Conservation (phyloP, 176 grass and related monocot genomes). For the Oryza nivara region DNA sequence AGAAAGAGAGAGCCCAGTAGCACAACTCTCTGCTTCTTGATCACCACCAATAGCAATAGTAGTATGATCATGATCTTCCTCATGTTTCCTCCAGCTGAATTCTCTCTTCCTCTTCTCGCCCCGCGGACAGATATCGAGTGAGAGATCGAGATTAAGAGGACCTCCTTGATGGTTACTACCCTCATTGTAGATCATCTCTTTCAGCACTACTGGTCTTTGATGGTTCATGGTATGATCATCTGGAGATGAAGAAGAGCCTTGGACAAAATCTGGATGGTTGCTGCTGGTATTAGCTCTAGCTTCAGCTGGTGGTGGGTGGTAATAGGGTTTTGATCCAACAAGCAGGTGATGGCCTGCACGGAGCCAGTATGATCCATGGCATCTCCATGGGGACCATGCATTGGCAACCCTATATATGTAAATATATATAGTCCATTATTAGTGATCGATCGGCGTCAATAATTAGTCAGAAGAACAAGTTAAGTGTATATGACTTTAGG, state of each 20-base stretch:
- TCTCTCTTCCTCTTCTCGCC: slow-evolving; percentile 13
- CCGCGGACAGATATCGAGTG: slow-evolving; percentile 11
- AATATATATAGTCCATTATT: background rate
- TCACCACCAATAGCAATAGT: background rate
- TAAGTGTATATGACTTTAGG: too few relatives aligned
- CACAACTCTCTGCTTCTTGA: slow-evolving; percentile 24
- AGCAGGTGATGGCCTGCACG: slow-evolving; percentile 23
- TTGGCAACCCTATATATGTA: slow-evolving; percentile 25
- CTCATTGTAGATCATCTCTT: background rate
- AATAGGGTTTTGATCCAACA: slow-evolving; percentile 35
- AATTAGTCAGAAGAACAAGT: background rate
- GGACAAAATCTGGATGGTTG: background rate
- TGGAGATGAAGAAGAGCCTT: slow-evolving; percentile 5
- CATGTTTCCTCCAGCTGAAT: background rate
- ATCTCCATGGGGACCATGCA: slow-evolving; percentile 42
- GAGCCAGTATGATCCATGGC: slow-evolving; percentile 32
- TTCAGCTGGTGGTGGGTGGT: slow-evolving; percentile 16
- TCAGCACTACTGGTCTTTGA: background rate
- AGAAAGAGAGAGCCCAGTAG: slow-evolving; percentile 35
- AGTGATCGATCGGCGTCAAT: background rate
- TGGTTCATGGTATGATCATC: slow-evolving; percentile 20
- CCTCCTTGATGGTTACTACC: background rate
- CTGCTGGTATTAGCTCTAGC: slow-evolving; percentile 23
- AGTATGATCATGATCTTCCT: background rate
- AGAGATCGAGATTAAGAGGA: slow-evolving; percentile 44